phyloP scores from a whole-genome alignment of 805 yeast species.

The Candida dajiaensis region DNA sequence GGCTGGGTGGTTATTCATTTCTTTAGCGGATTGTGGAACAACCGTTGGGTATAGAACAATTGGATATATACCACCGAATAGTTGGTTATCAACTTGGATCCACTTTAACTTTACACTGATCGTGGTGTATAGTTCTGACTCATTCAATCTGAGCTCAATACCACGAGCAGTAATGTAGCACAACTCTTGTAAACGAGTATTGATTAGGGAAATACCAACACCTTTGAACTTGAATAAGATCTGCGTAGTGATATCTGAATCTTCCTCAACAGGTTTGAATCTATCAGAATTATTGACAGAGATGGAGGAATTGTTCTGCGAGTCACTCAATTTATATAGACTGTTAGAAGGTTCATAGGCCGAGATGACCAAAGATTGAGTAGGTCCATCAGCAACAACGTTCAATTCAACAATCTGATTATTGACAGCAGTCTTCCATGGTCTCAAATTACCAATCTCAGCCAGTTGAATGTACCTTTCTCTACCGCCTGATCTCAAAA shows the following conservation, averaged over 20 bases:
- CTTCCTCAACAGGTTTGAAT: slow-evolving; percentile 44
- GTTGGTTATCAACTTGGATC: slow-evolving; percentile 91
- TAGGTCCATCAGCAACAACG: slow-evolving; percentile 95
- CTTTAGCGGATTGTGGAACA: slow-evolving; percentile 76
- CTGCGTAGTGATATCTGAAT: slow-evolving; percentile 28
- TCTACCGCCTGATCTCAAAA: slow-evolving; percentile 63
- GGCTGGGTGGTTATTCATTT: slow-evolving; percentile 85
- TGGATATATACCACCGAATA: slow-evolving; percentile 84
- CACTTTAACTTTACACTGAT: slow-evolving; percentile 79
- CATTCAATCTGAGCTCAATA: slow-evolving; percentile 71
- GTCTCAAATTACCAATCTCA: slow-evolving; percentile 87
- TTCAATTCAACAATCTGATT: slow-evolving; percentile 70
- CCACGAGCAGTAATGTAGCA: slow-evolving; percentile 82
- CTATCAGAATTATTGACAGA: slow-evolving; percentile 34
- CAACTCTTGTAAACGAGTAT: slow-evolving; percentile 64
- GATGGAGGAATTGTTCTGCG: slow-evolving; percentile 24
- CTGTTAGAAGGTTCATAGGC: slow-evolving; percentile 76
- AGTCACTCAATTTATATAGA: slow-evolving; percentile 48
- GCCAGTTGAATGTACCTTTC: slow-evolving; percentile 81
- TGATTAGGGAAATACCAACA: slow-evolving; percentile 79
- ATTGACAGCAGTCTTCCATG: slow-evolving; percentile 65
- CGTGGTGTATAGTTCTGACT: slow-evolving; percentile 79
- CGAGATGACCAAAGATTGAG: slow-evolving; percentile 80
- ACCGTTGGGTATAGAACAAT: slow-evolving; percentile 86
- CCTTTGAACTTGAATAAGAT: slow-evolving; percentile 72